Evolutionary conservation across 2,329 filamentous ascomycete genomes (phyloP).

Genomic region (Claviceps sp.): DNA sequence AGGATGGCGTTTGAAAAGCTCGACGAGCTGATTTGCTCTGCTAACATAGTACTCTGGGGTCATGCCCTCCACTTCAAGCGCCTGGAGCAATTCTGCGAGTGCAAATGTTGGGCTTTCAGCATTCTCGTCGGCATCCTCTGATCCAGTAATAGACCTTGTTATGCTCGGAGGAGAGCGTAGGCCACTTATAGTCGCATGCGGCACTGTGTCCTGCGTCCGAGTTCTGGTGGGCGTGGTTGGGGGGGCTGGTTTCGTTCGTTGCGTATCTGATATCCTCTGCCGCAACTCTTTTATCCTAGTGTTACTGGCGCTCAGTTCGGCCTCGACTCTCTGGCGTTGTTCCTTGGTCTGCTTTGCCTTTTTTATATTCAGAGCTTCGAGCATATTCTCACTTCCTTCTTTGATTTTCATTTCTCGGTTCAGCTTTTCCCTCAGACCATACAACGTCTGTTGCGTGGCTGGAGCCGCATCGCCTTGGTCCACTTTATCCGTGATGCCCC

Average conservation of each 20-base stretch:
- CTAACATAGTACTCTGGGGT: slow-evolving; percentile 90
- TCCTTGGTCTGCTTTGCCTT: slow-evolving; percentile 93
- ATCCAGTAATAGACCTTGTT: slow-evolving; percentile 41
- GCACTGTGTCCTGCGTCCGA: slow-evolving; percentile 32
- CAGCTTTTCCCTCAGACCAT: slow-evolving; percentile 66
- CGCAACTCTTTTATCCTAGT: slow-evolving; percentile 49
- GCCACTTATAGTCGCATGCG: slow-evolving; percentile 26
- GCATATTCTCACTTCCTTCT: slow-evolving; percentile 91
- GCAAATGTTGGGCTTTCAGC: slow-evolving; percentile 84
- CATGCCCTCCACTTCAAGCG: slow-evolving; percentile 77
- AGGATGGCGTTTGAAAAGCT: slow-evolving; percentile 86
- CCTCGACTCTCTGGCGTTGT: slow-evolving; percentile 65
- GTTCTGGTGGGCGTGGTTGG: slow-evolving; percentile 39
- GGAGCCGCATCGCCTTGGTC: slow-evolving; percentile 47
- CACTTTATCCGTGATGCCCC: slow-evolving; percentile 37
- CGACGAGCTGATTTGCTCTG: slow-evolving; percentile 82
- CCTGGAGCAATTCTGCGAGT: slow-evolving; percentile 78
- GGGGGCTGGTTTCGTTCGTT: slow-evolving; percentile 33
- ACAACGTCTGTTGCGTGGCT: slow-evolving; percentile 59
- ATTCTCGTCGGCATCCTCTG: slow-evolving; percentile 55
- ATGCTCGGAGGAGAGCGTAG: slow-evolving; percentile 45
- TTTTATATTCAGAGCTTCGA: slow-evolving; percentile 87
- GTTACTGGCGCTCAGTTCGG: slow-evolving; percentile 83
- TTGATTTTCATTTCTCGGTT: slow-evolving; percentile 97
- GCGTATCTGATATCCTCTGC: slow-evolving; percentile 46